These are phyloP conservation scores for Cerioporus squamosus DNA, from an alignment of 1,284 basidiomycete species.

Conservation along the genomic window DNA sequence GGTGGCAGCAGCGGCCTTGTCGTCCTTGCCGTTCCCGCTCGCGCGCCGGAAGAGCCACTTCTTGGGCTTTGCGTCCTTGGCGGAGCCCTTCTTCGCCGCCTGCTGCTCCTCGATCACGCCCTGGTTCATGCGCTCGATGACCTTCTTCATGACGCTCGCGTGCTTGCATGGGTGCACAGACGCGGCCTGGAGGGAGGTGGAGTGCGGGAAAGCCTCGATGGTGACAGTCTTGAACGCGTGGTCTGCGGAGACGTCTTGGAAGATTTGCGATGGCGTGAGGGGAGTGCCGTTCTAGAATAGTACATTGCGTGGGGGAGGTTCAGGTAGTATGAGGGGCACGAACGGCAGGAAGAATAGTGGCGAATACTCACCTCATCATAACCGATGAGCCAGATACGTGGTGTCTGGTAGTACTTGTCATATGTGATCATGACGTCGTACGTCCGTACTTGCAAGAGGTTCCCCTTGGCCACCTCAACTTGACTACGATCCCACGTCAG, in stretches of 20 bases:
- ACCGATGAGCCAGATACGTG: slow-evolving; percentile 92
- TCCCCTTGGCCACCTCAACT: slow-evolving; percentile 71
- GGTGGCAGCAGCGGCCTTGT: slow-evolving; percentile 37
- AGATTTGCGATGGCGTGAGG: slow-evolving; percentile 88
- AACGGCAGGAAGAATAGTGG: not conserved
- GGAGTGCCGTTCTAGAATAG: slow-evolving; percentile 77
- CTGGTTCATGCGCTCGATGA: slow-evolving; percentile 98
- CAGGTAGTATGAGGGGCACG: not conserved
- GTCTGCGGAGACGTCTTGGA: slow-evolving; percentile 97
- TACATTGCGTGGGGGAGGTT: no score
- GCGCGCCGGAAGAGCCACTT: slow-evolving; percentile 86
- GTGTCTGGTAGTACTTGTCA: slow-evolving; percentile 99
- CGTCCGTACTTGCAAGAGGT: slow-evolving; percentile 93
- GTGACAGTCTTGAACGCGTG: slow-evolving; percentile 99
- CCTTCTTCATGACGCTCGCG: slow-evolving; percentile 99
- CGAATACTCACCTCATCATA: slow-evolving; percentile 81
- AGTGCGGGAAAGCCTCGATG: slow-evolving; percentile 97
- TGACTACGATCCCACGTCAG: slow-evolving; percentile 41
- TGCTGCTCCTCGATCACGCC: slow-evolving; percentile 81
- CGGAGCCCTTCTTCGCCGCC: slow-evolving; percentile 51
- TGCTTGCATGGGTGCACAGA: slow-evolving; percentile 99
- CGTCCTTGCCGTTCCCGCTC: slow-evolving; percentile 61
- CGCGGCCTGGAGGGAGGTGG: slow-evolving; percentile 80
- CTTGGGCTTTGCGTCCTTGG: slow-evolving; percentile 66
- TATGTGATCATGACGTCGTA: slow-evolving; percentile 99